These are phyloP conservation scores for Fragaria nilgerrensis DNA, from an alignment of 306 rosid species.

Conservation along the genomic window DNA sequence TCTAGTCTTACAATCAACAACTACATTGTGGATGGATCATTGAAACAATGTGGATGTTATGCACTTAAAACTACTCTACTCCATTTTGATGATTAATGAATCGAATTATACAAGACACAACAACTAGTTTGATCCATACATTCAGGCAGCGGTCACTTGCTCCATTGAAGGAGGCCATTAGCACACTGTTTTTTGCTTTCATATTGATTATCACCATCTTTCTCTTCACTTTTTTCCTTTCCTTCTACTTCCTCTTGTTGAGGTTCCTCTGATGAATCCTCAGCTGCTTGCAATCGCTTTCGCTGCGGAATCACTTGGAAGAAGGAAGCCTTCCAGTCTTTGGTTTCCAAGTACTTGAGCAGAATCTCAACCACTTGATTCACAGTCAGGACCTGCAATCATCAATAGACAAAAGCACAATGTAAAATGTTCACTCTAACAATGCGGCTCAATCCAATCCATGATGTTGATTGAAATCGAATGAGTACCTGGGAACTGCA, in stretches of 20 bases:
- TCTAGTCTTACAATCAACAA: background rate
- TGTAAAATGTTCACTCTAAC: background rate
- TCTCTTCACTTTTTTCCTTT: conserved; percentile 36
- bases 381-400: conserved; percentile 82
- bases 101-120: conserved; percentile 1
- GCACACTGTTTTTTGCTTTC: conserved; percentile 32
- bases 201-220: conserved; percentile 14
- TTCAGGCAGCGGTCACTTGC: background rate
- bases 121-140: background rate
- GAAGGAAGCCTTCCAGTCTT: conserved; percentile 78
- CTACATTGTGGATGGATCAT: background rate
- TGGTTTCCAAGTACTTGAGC: conserved; percentile 70
- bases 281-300: conserved; percentile 52
- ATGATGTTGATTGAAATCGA: background rate
- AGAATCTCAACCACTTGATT: conserved; percentile 78
- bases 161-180: conserved; percentile 22
- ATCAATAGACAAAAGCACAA: background rate
- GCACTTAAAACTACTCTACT: background rate
- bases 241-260: conserved; percentile 22
- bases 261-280: conserved; percentile 36
- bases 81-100: background rate
- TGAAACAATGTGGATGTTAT: background rate
- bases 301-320: conserved; percentile 84
- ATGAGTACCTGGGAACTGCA: conserved; percentile 77
- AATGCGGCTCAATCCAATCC: background rate